Conservation (phyloP, 345 rosid species). For the Citrus australasica region DNA sequence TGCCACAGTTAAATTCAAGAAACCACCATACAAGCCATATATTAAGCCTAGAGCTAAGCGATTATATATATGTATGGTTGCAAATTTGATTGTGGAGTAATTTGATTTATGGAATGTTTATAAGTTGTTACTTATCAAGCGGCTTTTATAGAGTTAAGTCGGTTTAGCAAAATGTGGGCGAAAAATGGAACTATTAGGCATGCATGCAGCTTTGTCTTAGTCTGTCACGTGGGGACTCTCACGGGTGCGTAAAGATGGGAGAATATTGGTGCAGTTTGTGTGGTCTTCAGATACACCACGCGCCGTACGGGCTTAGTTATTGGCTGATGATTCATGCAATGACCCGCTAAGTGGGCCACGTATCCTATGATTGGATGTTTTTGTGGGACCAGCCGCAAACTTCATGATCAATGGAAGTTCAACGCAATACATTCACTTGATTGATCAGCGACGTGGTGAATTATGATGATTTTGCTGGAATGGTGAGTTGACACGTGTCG, state of each 20-base stretch:
- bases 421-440: neutral
- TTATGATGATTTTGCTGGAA: neutral
- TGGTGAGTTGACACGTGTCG: conserved; percentile 41
- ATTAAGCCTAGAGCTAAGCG: neutral
- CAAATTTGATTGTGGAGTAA: neutral
- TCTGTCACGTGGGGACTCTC: conserved; percentile 35
- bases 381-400: neutral
- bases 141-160: conserved; percentile 3
- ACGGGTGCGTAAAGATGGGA: conserved; percentile 27
- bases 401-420: neutral
- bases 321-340: neutral
- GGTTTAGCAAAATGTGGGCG: neutral
- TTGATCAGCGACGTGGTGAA: neutral
- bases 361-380: conserved; percentile 5
- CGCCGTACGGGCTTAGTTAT: conserved; percentile 8
- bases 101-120: neutral
- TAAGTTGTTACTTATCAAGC: neutral
- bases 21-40: no score
- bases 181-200: neutral
- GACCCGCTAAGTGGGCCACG: neutral
- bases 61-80: neutral
- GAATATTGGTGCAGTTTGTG: conserved; percentile 17
- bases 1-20: neutral
- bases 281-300: neutral
- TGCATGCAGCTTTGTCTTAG: conserved; percentile 25